These are phyloP conservation scores for Fusarium neocosmosporiellum DNA, from an alignment of 2,329 filamentous ascomycete species.

Conservation along the genomic window DNA sequence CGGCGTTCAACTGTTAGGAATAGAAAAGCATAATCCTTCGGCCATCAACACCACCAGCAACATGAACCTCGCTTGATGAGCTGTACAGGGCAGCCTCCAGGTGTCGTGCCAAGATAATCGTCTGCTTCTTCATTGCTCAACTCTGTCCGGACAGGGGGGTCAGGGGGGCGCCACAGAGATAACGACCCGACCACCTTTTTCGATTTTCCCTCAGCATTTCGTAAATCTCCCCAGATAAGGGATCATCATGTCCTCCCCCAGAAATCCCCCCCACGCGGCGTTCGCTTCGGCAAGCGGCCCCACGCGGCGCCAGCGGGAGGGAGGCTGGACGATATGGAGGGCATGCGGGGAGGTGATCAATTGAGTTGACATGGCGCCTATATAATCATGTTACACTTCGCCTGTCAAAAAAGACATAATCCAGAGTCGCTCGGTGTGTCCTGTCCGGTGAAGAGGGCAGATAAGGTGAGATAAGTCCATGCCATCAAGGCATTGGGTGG, in stretches of 20 bases:
- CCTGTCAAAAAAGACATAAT: neutral
- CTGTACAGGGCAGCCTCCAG: neutral
- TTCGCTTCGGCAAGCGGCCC: conserved; percentile 14
- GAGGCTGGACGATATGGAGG: conserved; percentile 9
- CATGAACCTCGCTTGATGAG: neutral
- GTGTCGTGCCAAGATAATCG: neutral
- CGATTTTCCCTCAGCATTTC: conserved; percentile 5
- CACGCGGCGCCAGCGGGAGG: conserved; percentile 22
- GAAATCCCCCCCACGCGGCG: conserved; percentile 28
- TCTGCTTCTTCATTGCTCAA: neutral
- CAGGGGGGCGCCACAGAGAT: conserved; percentile 32
- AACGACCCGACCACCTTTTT: conserved; percentile 23
- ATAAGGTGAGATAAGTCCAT: conserved; percentile 11
- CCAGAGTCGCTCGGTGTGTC: neutral
- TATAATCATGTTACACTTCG: conserved; percentile 23
- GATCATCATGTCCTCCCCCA: conserved; percentile 27
- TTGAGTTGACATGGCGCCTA: conserved; percentile 12
- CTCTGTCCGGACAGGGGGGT: neutral
- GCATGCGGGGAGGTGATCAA: conserved; percentile 18
- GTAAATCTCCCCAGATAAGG: conserved; percentile 24
- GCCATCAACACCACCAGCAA: neutral
- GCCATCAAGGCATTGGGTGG: neutral
- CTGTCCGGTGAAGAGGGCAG: conserved; percentile 4
- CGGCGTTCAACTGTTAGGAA: neutral
- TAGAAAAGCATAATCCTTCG: neutral